A percentile compares a stretch with the other conserved stretches of the same genome.
Evolutionary conservation across 2,329 filamentous ascomycete genomes (phyloP).

Genomic region (Simplicillium aogashimaense): DNA sequence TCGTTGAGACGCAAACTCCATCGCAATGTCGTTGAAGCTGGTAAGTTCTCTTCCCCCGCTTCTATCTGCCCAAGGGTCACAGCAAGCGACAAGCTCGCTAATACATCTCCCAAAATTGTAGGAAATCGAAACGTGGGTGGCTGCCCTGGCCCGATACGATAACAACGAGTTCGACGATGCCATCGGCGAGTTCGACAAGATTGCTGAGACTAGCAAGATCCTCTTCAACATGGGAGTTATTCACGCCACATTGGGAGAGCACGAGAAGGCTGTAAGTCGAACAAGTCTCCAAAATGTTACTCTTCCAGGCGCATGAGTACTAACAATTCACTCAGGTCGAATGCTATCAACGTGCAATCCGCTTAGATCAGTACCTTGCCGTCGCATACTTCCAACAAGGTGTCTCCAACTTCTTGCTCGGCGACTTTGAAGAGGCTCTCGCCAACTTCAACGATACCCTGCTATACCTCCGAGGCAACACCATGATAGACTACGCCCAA

Average conservation of each 20-base stretch:
- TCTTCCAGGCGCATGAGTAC: not conserved
- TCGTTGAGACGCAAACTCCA: not conserved
- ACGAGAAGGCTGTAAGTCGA: slow-evolving; percentile 81
- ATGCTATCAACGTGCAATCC: slow-evolving; percentile 85
- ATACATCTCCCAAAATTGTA: slow-evolving; percentile 22
- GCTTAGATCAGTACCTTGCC: slow-evolving; percentile 87
- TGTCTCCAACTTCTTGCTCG: slow-evolving; percentile 93
- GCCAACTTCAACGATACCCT: slow-evolving; percentile 99
- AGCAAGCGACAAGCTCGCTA: not conserved
- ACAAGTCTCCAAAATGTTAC: not conserved
- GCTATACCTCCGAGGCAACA: slow-evolving; percentile 88
- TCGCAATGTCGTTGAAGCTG: slow-evolving; percentile 50
- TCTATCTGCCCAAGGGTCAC: not conserved
- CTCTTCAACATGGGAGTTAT: slow-evolving; percentile 98
- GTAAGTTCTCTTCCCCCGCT: slow-evolving; percentile 23
- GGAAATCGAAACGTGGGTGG: slow-evolving; percentile 99
- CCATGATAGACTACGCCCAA: slow-evolving; percentile 96
- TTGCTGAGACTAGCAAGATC: slow-evolving; percentile 95
- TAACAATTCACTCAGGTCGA: slow-evolving; percentile 56
- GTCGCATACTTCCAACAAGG: slow-evolving; percentile 98
- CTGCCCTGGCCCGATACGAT: slow-evolving; percentile 84
- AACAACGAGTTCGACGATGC: slow-evolving; percentile 95
- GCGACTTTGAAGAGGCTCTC: slow-evolving; percentile 93
- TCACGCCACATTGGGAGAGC: slow-evolving; percentile 89
- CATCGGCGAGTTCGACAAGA: slow-evolving; percentile 71